These are phyloP conservation scores for Trypanosoma mega DNA, from an alignment of 208 protist genomes.

Conservation along the genomic window DNA sequence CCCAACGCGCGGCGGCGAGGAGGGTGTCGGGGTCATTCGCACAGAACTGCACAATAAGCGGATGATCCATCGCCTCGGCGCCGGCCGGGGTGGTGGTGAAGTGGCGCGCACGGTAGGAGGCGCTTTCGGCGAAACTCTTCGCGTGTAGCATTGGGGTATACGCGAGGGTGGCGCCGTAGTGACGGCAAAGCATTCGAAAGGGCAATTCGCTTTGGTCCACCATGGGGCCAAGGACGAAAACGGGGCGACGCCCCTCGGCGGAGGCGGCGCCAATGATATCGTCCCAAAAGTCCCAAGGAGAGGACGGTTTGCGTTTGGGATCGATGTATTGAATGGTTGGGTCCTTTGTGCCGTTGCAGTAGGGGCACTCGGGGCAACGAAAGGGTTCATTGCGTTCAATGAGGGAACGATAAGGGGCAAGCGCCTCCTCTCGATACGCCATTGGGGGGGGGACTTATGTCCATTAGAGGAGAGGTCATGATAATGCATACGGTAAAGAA, in stretches of 20 bases:
- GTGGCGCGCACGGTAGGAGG: constrained; percentile 54
- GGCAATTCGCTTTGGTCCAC: constrained; percentile 92
- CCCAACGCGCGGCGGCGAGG: constrained; percentile 52
- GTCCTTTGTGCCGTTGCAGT: constrained; percentile 58
- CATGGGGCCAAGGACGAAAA: constrained; percentile 90
- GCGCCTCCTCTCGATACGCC: constrained; percentile 38
- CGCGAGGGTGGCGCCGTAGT: constrained; percentile 74
- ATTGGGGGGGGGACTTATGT: constrained; percentile 18
- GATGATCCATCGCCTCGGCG: constrained; percentile 54
- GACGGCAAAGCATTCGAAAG: constrained; percentile 85
- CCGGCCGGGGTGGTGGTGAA: constrained; percentile 45
- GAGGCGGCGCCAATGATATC: constrained; percentile 36
- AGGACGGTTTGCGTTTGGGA: constrained; percentile 55
- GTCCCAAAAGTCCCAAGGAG: constrained; percentile 59
- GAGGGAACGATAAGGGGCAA: constrained; percentile 31
- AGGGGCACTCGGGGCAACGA: constrained; percentile 52
- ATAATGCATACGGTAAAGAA: no score
- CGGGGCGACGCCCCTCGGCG: constrained; percentile 13
- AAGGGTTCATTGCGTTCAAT: constrained; percentile 26
- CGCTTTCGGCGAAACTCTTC: constrained; percentile 49
- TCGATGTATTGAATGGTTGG: constrained; percentile 62
- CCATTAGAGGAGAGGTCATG: no score
- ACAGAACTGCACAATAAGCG: constrained; percentile 90
- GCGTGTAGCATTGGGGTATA: constrained; percentile 93
- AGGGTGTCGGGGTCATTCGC: constrained; percentile 65